These are phyloP conservation scores for Pelargonium nanum DNA, from an alignment of 345 rosid species.

Conservation along the genomic window DNA sequence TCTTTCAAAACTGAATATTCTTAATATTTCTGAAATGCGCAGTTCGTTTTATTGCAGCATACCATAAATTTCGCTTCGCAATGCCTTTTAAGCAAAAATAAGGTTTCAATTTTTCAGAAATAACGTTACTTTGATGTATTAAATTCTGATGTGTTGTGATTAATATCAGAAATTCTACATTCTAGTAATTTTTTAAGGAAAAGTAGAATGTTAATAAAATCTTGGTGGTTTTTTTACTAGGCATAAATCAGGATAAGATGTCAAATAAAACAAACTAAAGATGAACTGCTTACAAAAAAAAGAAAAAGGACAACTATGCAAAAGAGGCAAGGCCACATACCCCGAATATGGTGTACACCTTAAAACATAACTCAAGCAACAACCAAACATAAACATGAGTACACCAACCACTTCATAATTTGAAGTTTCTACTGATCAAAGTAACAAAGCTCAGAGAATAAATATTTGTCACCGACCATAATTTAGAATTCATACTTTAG, in stretches of 20 bases:
- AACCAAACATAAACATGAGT: no score
- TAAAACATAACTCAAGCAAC: background rate
- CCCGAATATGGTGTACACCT: background rate
- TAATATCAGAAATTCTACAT: no score
- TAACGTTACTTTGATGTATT: no score
- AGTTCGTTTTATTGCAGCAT: no score
- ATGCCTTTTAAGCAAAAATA: background rate
- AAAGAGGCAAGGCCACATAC: background rate
- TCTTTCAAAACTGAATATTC: no score
- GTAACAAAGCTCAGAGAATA: background rate
- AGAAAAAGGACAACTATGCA: background rate
- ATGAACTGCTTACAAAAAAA: background rate
- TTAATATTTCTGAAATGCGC: no score
- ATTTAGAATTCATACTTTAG: constrained; percentile 12
- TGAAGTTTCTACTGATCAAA: background rate
- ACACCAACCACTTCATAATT: no score
- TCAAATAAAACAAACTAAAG: background rate
- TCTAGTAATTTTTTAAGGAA: no score
- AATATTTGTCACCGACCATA: background rate
- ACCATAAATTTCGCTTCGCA: background rate
- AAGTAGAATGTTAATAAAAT: no score
- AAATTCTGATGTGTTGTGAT: background rate
- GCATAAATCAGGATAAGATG: no score
- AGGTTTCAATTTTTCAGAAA: background rate
- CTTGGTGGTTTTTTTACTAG: no score